Evolutionary conservation across 495 filamentous ascomycete genomes (phyloP).

Genomic region (Penicillium verhagenii): DNA sequence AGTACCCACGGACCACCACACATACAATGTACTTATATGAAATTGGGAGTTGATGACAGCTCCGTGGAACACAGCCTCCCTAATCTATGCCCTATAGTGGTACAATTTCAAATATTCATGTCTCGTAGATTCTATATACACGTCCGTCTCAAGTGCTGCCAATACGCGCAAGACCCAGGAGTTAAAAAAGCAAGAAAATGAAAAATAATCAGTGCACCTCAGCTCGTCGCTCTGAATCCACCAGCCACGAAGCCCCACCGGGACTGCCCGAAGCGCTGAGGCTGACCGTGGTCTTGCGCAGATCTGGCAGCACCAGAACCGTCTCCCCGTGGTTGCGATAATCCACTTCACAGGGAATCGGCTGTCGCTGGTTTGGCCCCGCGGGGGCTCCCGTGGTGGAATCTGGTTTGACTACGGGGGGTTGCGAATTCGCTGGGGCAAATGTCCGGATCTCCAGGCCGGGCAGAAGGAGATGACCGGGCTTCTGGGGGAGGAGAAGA

Average conservation of each 20-base stretch:
- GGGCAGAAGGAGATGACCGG: slow-evolving; percentile 75
- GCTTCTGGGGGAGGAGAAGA: slow-evolving; percentile 72
- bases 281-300: slow-evolving; percentile 73
- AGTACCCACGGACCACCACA: too few relatives aligned
- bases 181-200: not conserved
- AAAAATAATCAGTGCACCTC: slow-evolving; percentile 13
- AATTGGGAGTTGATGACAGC: too few relatives aligned
- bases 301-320: slow-evolving; percentile 72
- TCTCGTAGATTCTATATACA: slow-evolving; percentile 19
- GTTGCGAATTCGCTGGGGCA: slow-evolving; percentile 30
- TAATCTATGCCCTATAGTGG: too few relatives aligned
- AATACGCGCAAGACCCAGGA: not conserved
- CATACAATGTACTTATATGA: too few relatives aligned
- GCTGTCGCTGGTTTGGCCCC: slow-evolving; percentile 28
- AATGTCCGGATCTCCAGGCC: slow-evolving; percentile 69
- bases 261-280: slow-evolving; percentile 59
- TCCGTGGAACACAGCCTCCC: too few relatives aligned
- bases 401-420: slow-evolving; percentile 19
- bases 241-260: slow-evolving; percentile 60
- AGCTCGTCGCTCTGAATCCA: slow-evolving; percentile 51
- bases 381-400: slow-evolving; percentile 10
- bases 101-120: slow-evolving; percentile 8
- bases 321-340: slow-evolving; percentile 74
- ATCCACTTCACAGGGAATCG: slow-evolving; percentile 72
- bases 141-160: not conserved